These are phyloP conservation scores for Collybia mongolica DNA, from an alignment of 768 basidiomycete genomes.

Conservation along the genomic window DNA sequence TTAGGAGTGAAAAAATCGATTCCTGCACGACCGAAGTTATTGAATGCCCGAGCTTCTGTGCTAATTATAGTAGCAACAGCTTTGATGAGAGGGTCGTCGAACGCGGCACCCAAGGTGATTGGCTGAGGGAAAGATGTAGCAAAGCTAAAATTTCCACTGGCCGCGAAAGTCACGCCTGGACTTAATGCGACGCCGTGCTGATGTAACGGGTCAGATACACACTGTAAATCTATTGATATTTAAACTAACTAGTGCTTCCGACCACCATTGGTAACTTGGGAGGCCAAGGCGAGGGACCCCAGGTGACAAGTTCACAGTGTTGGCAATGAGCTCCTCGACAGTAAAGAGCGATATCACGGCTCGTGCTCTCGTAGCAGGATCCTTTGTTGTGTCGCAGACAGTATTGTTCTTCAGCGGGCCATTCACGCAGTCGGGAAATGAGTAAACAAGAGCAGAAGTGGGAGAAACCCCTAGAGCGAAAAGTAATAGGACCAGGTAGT, in stretches of 20 bases:
- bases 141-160: constrained; percentile 50
- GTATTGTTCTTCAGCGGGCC: constrained; percentile 43
- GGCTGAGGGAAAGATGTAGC: constrained; percentile 62
- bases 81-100: constrained; percentile 53
- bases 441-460: constrained; percentile 21
- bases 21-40: constrained; percentile 50
- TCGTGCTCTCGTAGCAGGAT: constrained; percentile 43
- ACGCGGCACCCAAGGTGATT: constrained; percentile 52
- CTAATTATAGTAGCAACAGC: constrained; percentile 49
- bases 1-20: constrained; percentile 61
- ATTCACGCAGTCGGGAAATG: constrained; percentile 49
- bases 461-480: too few species aligned
- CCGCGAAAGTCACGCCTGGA: constrained; percentile 50
- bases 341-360: constrained; percentile 50
- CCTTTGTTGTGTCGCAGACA: constrained; percentile 47
- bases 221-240: too few species aligned
- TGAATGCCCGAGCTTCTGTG: constrained; percentile 58
- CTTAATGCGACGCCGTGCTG: constrained; percentile 57
- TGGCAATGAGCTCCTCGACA: constrained; percentile 47
- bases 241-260: constrained; percentile 48
- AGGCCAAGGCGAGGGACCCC: constrained; percentile 55
- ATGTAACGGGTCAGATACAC: not conserved
- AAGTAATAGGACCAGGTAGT: too few species aligned
- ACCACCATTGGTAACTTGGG: constrained; percentile 61
- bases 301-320: constrained; percentile 47